Conservation (phyloP, 2,329 filamentous ascomycete species). For the Penicillium sp. region DNA sequence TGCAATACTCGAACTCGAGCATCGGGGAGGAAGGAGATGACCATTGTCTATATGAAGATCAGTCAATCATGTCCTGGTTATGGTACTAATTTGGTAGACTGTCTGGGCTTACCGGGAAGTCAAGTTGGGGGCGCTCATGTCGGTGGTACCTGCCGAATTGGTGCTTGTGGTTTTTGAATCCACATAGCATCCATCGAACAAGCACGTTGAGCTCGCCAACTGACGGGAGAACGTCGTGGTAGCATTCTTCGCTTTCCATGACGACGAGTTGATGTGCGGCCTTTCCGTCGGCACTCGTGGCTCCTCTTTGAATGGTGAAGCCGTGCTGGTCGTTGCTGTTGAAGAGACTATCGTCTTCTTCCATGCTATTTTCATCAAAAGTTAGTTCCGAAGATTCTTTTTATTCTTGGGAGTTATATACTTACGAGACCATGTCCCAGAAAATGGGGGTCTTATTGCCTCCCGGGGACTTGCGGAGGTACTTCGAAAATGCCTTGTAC, state of each 20-base stretch:
- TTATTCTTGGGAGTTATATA: neutral
- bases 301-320: slow-evolving; percentile 1
- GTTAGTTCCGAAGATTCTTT: neutral
- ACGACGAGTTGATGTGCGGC: neutral
- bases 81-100: neutral
- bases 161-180: neutral
- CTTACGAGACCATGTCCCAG: neutral
- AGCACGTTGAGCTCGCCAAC: slow-evolving; percentile 9
- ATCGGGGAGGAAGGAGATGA: slow-evolving; percentile 10
- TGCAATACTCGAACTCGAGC: slow-evolving; percentile 10
- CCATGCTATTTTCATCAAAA: neutral
- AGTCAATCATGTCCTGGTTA: neutral
- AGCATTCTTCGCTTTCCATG: slow-evolving; percentile 2
- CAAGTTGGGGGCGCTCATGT: neutral
- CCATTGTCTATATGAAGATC: slow-evolving; percentile 4
- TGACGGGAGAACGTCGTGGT: neutral
- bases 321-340: slow-evolving; percentile 1
- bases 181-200: slow-evolving; percentile 11
- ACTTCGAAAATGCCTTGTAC: neutral
- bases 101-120: slow-evolving; percentile 6
- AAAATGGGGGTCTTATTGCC: neutral
- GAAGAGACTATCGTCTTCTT: neutral
- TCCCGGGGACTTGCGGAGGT: neutral
- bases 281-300: neutral
- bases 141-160: neutral